Percentiles rank a stretch among this genome's conserved stretches.
Evolutionary conservation across 768 basidiomycete species (phyloP).

Genomic region (Lactifluus hygrophoroides): DNA sequence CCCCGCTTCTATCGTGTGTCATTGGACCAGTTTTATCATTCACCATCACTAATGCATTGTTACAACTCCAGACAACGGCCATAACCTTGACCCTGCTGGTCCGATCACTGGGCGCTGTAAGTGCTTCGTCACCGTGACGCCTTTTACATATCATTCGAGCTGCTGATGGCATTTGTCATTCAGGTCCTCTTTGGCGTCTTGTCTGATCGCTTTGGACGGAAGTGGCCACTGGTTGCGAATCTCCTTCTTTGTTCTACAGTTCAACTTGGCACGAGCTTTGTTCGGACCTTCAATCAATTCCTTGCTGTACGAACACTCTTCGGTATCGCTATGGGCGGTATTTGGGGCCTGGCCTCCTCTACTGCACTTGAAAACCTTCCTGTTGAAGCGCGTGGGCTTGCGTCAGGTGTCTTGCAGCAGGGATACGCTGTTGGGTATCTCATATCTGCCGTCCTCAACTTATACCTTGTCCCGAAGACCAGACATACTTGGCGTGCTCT

Average conservation of each 20-base stretch:
- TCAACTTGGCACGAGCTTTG: constrained; percentile 76
- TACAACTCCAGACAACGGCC: constrained; percentile 46
- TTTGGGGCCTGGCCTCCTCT: constrained; percentile 79
- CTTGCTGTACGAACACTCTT: constrained; percentile 77
- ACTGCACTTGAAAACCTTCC: constrained; percentile 88
- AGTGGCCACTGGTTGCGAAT: constrained; percentile 85
- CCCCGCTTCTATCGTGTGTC: constrained; percentile 37
- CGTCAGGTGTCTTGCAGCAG: constrained; percentile 78
- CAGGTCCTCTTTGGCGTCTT: constrained; percentile 68
- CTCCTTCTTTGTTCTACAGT: constrained; percentile 61
- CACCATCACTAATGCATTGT: neutral
- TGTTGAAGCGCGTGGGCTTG: constrained; percentile 76
- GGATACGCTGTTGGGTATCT: constrained; percentile 87
- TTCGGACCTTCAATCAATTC: constrained; percentile 67
- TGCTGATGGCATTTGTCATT: neutral
- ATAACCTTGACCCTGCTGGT: constrained; percentile 94
- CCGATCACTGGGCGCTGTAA: constrained; percentile 66
- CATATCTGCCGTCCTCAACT: constrained; percentile 75
- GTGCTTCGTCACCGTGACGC: constrained; percentile 18
- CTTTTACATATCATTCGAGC: neutral
- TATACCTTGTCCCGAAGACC: constrained; percentile 42
- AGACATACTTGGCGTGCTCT: constrained; percentile 54
- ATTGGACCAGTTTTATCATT: neutral
- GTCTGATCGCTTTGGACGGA: constrained; percentile 87
- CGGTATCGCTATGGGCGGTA: constrained; percentile 81